phyloP scores from a whole-genome alignment of 345 rosid genomes.

The Populus pruinosa region DNA sequence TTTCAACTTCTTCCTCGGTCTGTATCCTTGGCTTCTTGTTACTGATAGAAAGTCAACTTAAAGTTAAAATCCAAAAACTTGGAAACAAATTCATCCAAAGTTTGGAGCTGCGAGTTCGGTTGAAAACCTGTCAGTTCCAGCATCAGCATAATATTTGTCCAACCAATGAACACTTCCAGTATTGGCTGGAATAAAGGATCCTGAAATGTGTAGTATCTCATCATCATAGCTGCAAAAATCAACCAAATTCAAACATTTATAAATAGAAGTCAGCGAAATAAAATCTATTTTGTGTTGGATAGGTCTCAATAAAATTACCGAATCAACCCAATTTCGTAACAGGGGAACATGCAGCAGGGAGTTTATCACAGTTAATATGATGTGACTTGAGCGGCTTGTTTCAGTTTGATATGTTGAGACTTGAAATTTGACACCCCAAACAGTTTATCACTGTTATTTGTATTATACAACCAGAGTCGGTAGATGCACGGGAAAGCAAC shows the following conservation, averaged over 20 bases:
- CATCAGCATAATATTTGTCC: slow-evolving; percentile 39
- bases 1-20: slow-evolving; percentile 26
- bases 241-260: slow-evolving; percentile 12
- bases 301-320: neutral
- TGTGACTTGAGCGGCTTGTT: neutral
- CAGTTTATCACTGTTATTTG: neutral
- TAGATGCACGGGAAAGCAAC: neutral
- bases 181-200: slow-evolving; percentile 51
- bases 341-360: neutral
- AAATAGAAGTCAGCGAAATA: neutral
- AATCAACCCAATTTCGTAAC: neutral
- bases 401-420: neutral
- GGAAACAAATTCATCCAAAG: neutral
- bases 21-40: slow-evolving; percentile 28
- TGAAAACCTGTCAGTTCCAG: slow-evolving; percentile 13
- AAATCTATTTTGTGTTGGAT: neutral
- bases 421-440: neutral
- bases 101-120: neutral
- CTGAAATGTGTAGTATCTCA: slow-evolving; percentile 65
- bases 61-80: neutral
- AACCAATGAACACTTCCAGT: slow-evolving; percentile 67
- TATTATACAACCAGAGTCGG: neutral
- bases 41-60: slow-evolving; percentile 21
- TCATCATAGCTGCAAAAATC: slow-evolving; percentile 62
- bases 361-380: neutral